Evolutionary conservation across 768 basidiomycete genomes (phyloP), one percentile per base, ranked within the genome.

Genomic region (Scleroderma bovista): DNA sequence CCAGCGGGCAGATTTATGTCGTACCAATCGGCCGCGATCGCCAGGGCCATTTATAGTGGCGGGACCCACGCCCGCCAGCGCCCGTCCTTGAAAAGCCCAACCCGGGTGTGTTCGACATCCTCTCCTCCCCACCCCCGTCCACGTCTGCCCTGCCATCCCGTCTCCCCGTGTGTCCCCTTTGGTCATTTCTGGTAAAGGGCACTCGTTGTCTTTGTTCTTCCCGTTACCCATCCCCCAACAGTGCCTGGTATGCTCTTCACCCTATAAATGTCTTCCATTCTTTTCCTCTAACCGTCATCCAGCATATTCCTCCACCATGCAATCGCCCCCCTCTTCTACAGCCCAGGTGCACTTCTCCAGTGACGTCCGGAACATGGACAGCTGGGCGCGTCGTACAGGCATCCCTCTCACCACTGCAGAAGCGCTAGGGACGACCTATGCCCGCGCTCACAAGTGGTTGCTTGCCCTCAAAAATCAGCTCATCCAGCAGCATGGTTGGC

Each of bases 321-420:
- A 70, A 32, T 63, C 66, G 0, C 65, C 66, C 5, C 56, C 67
- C 24, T 66, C 66, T n/a, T 60, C 66, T 7, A 72, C 75, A 38
- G 79, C 76, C 36, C 74, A 87, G 61, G 79, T 90, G 66, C 75
- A 84, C 53, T 91, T 90, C 65, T 88, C 85, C 55, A 83, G 81
- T 66, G 83, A 88, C 60, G 85, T 91, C 64, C 74, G 75, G 50
- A 83, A 84, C 64, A 87, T 92, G 83, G 86, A 89, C 68, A 82
- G 76, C 51, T 92, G 88, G 88, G 85, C 89, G 0, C 74, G 71
- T 48, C 80, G 88, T 51, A 89, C 88, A 0, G 75, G 80, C 63
- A 88, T 92, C 44, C 86, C 87, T 38, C 75, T 92, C 53, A 88
- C 87, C 57, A 88, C 84, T 47, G 88, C 86, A 45, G 88, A 90